phyloP scores from a whole-genome alignment of 306 rosid genomes.

The Datisca glomerata region DNA sequence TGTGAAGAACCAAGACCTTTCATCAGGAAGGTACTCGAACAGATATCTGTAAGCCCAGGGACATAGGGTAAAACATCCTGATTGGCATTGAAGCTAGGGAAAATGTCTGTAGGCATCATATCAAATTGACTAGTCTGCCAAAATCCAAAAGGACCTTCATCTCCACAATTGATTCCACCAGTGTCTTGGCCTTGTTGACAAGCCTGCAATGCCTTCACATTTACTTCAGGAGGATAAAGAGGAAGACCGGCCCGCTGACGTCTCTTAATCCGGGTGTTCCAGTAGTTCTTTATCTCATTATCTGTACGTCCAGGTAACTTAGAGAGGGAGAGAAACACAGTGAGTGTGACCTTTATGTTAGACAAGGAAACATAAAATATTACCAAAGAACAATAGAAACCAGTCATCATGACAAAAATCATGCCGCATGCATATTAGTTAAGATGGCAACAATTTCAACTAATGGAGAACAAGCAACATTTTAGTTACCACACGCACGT shows the following conservation, averaged over 20 bases:
- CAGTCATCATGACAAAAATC: no score
- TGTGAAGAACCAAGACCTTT: constrained; percentile 59
- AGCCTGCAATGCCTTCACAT: constrained; percentile 39
- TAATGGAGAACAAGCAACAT: no score
- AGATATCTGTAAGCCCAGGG: constrained; percentile 37
- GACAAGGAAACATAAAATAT: constrained; percentile 7
- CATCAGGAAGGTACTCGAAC: constrained; percentile 31
- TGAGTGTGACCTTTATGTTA: constrained; percentile 10
- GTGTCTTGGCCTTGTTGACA: constrained; percentile 35
- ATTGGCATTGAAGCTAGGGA: constrained; percentile 45
- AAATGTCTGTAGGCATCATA: constrained; percentile 39
- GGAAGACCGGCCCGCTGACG: constrained; percentile 90
- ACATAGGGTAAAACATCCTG: constrained; percentile 37
- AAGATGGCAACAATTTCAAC: no score
- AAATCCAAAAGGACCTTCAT: constrained; percentile 31
- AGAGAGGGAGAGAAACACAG: constrained; percentile 21
- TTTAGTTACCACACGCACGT: no score
- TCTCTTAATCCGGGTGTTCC: constrained; percentile 94
- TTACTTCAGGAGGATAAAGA: constrained; percentile 79
- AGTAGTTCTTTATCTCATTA: constrained; percentile 96
- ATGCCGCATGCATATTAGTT: no score
- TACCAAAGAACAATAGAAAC: constrained; percentile 6
- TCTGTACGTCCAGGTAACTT: constrained; percentile 98
- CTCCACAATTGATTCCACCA: constrained; percentile 30
- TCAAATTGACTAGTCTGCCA: constrained; percentile 36